phyloP scores from a whole-genome alignment of 1,139 yeast species.

The Magnusiomyces sp. region DNA sequence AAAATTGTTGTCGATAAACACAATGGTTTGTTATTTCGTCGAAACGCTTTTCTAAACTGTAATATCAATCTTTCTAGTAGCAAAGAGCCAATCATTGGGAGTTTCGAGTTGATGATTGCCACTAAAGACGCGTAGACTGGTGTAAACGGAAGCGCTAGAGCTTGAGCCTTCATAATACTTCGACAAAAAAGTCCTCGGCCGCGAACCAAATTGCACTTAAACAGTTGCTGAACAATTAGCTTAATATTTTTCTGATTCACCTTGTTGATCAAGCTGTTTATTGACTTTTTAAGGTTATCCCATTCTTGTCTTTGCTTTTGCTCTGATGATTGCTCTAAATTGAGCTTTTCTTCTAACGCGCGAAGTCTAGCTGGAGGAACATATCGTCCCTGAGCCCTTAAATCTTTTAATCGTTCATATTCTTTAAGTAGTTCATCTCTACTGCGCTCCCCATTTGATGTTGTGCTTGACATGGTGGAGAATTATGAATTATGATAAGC shows the following conservation, averaged over 20 bases:
- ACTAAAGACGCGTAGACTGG: conserved; percentile 51
- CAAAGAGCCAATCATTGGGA: conserved; percentile 63
- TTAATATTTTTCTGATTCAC: conserved; percentile 43
- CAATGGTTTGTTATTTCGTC: conserved; percentile 38
- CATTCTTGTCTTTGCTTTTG: conserved; percentile 48
- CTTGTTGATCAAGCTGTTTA: conserved; percentile 43
- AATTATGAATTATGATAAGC: too few relatives aligned
- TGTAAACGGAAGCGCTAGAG: conserved; percentile 36
- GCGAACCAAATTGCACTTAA: conserved; percentile 46
- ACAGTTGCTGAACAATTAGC: conserved; percentile 40
- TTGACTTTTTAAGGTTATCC: conserved; percentile 42
- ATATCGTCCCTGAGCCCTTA: conserved; percentile 41
- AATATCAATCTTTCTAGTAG: conserved; percentile 47
- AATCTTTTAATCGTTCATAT: conserved; percentile 33
- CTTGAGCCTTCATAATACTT: conserved; percentile 49
- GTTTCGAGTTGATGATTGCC: conserved; percentile 53
- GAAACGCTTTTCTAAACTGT: conserved; percentile 51
- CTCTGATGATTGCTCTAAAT: conserved; percentile 24
- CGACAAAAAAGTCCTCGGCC: conserved; percentile 56
- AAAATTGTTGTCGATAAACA: conserved; percentile 43
- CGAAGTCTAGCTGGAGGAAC: conserved; percentile 46
- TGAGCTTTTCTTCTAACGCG: conserved; percentile 36
- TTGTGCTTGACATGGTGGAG: too few relatives aligned
- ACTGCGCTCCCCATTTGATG: too few relatives aligned
- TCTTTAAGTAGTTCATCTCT: conserved; percentile 23